phyloP scores from a whole-genome alignment of 2,329 filamentous ascomycete species.

The Cucurbitaria berberidis region DNA sequence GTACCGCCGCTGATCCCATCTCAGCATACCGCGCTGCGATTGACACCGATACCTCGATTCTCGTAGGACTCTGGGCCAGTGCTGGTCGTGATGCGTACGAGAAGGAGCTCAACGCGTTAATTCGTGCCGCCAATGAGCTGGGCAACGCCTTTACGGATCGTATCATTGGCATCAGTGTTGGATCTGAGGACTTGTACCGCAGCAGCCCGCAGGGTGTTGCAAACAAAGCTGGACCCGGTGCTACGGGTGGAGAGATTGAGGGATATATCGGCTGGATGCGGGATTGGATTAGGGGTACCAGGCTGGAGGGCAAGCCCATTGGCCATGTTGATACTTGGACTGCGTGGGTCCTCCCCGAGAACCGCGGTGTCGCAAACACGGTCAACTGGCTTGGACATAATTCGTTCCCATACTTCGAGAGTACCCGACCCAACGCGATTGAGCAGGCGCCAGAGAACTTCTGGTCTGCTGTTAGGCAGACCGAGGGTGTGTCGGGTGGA shows the following conservation, averaged over 20 bases:
- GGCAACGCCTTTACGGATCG: constrained; percentile 68
- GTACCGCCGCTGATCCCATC: constrained; percentile 59
- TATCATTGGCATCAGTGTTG: constrained; percentile 82
- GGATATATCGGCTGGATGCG: constrained; percentile 74
- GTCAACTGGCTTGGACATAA: constrained; percentile 83
- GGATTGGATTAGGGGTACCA: constrained; percentile 66
- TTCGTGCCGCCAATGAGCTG: constrained; percentile 70
- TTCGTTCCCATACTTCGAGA: constrained; percentile 85
- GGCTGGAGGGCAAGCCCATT: constrained; percentile 63
- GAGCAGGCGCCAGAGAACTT: constrained; percentile 69
- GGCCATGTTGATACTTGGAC: constrained; percentile 93
- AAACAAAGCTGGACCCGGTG: constrained; percentile 67
- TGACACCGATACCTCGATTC: constrained; percentile 74
- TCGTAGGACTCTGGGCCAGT: constrained; percentile 84
- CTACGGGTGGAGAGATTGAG: constrained; percentile 65
- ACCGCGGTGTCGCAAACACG: constrained; percentile 69
- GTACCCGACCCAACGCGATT: constrained; percentile 61
- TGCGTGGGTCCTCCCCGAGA: constrained; percentile 68
- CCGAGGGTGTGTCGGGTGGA: constrained; percentile 62
- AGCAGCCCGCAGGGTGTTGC: constrained; percentile 68
- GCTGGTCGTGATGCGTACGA: constrained; percentile 66
- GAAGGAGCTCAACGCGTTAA: constrained; percentile 76
- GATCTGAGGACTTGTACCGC: constrained; percentile 73
- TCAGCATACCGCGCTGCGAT: constrained; percentile 72
- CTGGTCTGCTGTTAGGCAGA: constrained; percentile 66